Conservation (phyloP, 805 yeast genomes). For the Yamadazyma kitorensis region DNA sequence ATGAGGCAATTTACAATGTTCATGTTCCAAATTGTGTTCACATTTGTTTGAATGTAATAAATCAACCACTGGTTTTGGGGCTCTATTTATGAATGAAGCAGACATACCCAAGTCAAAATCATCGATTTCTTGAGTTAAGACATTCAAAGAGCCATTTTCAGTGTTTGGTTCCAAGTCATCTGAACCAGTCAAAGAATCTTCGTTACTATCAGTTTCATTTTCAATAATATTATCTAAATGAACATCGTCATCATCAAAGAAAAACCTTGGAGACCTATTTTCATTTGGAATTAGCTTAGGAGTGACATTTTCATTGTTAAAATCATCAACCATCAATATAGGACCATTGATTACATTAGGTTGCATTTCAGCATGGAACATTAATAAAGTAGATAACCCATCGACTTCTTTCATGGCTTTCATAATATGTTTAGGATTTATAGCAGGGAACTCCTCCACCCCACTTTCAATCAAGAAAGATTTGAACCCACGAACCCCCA, state of each 20-base stretch:
- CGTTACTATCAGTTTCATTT: slow-evolving; percentile 4
- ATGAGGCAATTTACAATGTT: slow-evolving; percentile 31
- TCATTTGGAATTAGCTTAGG: slow-evolving; percentile 25
- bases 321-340: slow-evolving; percentile 20
- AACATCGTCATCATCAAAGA: slow-evolving; percentile 16
- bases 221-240: slow-evolving; percentile 7
- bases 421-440: slow-evolving; percentile 60
- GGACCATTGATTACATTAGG: slow-evolving; percentile 26
- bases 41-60: slow-evolving; percentile 18
- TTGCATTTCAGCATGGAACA: slow-evolving; percentile 95
- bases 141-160: slow-evolving; percentile 1
- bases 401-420: slow-evolving; percentile 64
- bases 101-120: slow-evolving; percentile 37
- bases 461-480: slow-evolving; percentile 92
- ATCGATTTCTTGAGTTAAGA: slow-evolving; percentile 26
- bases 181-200: slow-evolving; percentile 6
- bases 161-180: slow-evolving; percentile 3
- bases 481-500: slow-evolving; percentile 93
- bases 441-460: slow-evolving; percentile 93
- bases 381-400: slow-evolving; percentile 63
- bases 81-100: slow-evolving; percentile 37
- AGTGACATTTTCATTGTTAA: slow-evolving; percentile 15
- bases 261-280: slow-evolving; percentile 16
- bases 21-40: slow-evolving; percentile 20
- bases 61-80: slow-evolving; percentile 37